These are phyloP conservation scores for Loxodes magnus DNA, from an alignment of 73 alveolate species.

Conservation along the genomic window DNA sequence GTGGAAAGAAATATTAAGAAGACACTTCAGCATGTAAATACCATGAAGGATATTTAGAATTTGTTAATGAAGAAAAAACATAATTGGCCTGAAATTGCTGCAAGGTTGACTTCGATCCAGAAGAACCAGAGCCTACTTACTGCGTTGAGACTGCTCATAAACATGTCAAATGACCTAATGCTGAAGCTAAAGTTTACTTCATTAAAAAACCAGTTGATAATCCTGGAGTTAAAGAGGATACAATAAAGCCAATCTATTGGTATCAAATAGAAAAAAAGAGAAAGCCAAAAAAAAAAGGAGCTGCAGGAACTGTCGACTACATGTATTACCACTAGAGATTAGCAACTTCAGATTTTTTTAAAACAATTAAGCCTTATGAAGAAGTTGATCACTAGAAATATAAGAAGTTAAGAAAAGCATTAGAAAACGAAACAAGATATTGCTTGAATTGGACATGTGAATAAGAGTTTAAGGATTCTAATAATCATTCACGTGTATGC, in stretches of 20 bases:
- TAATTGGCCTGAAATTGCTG: constrained; percentile 86
- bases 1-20: constrained; percentile 37
- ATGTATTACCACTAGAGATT: no score
- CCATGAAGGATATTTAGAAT: constrained; percentile 77
- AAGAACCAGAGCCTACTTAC: constrained; percentile 40
- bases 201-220: constrained; percentile 51
- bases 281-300: no score
- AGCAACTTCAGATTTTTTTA: constrained; percentile 52
- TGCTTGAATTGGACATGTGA: constrained; percentile 92
- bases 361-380: no score
- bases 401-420: constrained; percentile 45
- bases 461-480: constrained; percentile 58
- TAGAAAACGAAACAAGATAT: constrained; percentile 60
- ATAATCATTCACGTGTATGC: constrained; percentile 77
- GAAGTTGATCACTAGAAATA: constrained; percentile 29
- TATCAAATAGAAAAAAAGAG: no score
- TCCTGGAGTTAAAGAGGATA: constrained; percentile 51
- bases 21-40: constrained; percentile 59
- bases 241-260: no score
- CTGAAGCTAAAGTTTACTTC: constrained; percentile 90
- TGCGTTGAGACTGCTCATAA: constrained; percentile 67
- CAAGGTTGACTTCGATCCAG: constrained; percentile 33
- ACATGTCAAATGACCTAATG: constrained; percentile 89
- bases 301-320: no score
- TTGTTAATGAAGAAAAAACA: constrained; percentile 16